A percentile compares a stretch with the other conserved stretches of the same genome.
Conservation (phyloP, 2,329 filamentous ascomycete species). For the Xylogone sp. region DNA sequence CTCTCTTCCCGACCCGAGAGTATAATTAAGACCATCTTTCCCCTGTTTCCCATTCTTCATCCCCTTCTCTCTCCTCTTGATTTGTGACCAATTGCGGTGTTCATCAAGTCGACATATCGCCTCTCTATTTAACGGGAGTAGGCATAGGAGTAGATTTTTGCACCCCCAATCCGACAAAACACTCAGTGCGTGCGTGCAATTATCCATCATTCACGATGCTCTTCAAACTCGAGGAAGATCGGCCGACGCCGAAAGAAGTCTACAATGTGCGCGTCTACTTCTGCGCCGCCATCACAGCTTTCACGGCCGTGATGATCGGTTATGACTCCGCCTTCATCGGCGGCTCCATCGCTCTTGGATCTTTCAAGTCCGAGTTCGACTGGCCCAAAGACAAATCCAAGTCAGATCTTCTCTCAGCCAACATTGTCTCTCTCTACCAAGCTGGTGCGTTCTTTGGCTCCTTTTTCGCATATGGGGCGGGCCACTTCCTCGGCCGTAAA, state of each 20-base stretch:
- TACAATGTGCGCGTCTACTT: conserved; percentile 60
- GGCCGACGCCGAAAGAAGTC: conserved; percentile 52
- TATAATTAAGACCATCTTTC: not conserved
- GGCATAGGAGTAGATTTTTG: not conserved
- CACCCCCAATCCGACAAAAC: no score
- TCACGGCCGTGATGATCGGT: conserved; percentile 54
- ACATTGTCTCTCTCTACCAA: conserved; percentile 79
- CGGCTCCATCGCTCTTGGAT: conserved; percentile 66
- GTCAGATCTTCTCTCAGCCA: conserved; percentile 58
- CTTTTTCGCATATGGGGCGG: conserved; percentile 62
- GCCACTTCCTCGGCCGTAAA: conserved; percentile 64
- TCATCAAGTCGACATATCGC: no score
- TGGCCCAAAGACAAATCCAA: conserved; percentile 45
- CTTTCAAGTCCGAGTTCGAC: conserved; percentile 66
- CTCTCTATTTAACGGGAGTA: no score
- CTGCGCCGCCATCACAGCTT: conserved; percentile 50
- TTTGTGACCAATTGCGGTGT: no score
- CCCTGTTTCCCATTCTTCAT: no score
- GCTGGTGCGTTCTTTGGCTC: conserved; percentile 81
- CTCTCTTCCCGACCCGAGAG: no score
- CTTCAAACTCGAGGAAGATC: conserved; percentile 29
- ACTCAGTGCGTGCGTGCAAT: no score
- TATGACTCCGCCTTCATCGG: conserved; percentile 76
- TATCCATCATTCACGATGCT: not conserved
- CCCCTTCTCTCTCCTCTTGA: no score